Evolutionary conservation across 352 stramenopile species (phyloP).

Genomic region (Lagenidium giganteum): DNA sequence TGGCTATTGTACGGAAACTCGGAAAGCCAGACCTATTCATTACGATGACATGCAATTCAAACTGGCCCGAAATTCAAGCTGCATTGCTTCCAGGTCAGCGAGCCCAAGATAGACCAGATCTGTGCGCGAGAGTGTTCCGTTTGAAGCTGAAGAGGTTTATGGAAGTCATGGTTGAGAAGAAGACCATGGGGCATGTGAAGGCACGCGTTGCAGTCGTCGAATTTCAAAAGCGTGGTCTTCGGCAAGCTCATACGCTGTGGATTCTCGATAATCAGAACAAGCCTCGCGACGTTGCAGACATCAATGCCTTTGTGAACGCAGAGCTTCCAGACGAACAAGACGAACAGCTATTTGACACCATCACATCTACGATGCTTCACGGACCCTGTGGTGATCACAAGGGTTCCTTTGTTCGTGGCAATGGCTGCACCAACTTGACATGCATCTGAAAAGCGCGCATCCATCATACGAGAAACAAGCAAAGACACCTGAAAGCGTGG

Average conservation of each 20-base stretch:
- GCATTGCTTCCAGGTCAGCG: conserved; percentile 2
- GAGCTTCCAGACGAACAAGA: conserved; percentile 14
- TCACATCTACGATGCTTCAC: conserved; percentile 3
- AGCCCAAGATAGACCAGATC: conserved; percentile 12
- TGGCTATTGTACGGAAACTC: conserved; percentile 25
- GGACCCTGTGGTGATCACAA: conserved; percentile 1
- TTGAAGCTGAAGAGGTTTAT: conserved; percentile 14
- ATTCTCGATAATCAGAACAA: conserved; percentile 31
- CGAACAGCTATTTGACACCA: neutral
- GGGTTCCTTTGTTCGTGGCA: no score
- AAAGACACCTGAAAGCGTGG: no score
- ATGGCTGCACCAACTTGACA: no score
- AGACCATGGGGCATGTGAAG: conserved; percentile 2
- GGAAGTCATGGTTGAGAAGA: conserved; percentile 20
- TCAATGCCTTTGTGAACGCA: conserved; percentile 16
- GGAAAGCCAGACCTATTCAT: conserved; percentile 37
- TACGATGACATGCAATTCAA: conserved; percentile 43
- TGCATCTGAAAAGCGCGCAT: no score
- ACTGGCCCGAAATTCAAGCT: conserved; percentile 31
- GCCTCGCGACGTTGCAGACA: neutral
- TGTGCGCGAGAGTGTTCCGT: conserved; percentile 18
- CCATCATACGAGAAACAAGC: no score
- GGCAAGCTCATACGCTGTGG: conserved; percentile 38
- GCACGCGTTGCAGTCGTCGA: conserved; percentile 31
- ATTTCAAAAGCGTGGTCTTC: conserved; percentile 42